Evolutionary conservation across 2,329 filamentous ascomycete species (phyloP).

Genomic region (Cladosporium sp.): DNA sequence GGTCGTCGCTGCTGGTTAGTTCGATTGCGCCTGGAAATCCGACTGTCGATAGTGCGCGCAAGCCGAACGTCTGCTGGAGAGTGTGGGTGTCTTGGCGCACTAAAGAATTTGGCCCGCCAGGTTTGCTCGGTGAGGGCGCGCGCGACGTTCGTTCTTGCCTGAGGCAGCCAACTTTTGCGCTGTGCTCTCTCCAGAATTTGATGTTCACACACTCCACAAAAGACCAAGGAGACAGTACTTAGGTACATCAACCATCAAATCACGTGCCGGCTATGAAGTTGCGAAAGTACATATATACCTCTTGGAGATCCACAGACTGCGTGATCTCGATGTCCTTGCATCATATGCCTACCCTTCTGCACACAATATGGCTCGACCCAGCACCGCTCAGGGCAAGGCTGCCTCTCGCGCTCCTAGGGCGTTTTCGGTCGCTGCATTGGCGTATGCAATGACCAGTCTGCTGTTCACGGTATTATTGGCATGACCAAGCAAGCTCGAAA

Average conservation of each 20-base stretch:
- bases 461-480: too few species aligned
- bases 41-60: constrained; percentile 4
- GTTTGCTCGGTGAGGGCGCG: neutral
- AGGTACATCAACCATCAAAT: neutral
- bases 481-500: too few species aligned
- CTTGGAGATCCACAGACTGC: neutral
- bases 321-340: too few species aligned
- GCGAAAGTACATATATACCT: neutral
- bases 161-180: neutral
- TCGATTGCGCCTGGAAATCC: constrained; percentile 20
- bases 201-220: neutral
- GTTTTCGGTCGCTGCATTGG: too few species aligned
- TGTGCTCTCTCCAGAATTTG: neutral
- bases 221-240: neutral
- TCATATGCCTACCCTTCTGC: too few species aligned
- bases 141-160: neutral
- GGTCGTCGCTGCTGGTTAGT: constrained; percentile 19
- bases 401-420: too few species aligned
- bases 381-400: too few species aligned
- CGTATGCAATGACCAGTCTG: too few species aligned
- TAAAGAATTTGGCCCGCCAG: constrained; percentile 1
- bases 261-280: neutral
- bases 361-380: too few species aligned
- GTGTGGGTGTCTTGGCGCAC: neutral
- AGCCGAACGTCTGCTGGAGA: neutral